Percentiles rank a stretch among this genome's conserved stretches.
These are phyloP conservation scores for Lactarius tabidus DNA, from an alignment of 768 basidiomycete genomes.

Conservation along the genomic window DNA sequence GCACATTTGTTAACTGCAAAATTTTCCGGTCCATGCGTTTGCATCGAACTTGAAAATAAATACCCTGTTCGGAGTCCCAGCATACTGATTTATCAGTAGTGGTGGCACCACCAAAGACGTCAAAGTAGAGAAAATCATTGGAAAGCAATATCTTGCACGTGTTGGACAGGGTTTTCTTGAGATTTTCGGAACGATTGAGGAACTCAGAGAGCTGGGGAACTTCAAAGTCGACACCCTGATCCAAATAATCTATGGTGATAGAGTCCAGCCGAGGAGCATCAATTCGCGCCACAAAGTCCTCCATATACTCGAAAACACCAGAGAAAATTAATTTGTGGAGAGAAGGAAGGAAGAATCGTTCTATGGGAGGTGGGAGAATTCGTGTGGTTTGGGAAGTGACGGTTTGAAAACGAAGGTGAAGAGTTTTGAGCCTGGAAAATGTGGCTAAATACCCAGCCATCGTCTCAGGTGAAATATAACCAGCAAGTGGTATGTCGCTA, in stretches of 20 bases:
- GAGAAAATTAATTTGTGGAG: neutral
- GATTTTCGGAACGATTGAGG: neutral
- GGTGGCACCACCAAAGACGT: too few species aligned
- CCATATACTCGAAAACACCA: neutral
- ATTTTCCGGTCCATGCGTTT: too few species aligned
- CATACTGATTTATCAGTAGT: too few species aligned
- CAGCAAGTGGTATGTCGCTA: too few species aligned
- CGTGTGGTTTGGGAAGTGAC: neutral
- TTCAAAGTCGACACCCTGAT: too few species aligned
- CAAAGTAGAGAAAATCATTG: too few species aligned
- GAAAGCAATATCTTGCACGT: too few species aligned
- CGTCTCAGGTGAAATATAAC: neutral
- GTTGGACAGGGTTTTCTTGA: neutral
- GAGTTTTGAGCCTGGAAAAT: neutral
- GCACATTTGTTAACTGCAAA: too few species aligned
- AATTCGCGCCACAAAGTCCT: neutral
- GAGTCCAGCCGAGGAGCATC: neutral
- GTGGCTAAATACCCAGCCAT: neutral
- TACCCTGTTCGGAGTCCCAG: too few species aligned
- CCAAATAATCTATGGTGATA: neutral
- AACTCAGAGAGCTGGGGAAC: neutral
- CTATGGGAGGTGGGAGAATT: neutral
- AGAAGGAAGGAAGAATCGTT: neutral
- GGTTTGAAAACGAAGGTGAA: neutral
- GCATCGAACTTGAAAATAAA: too few species aligned